phyloP scores from a whole-genome alignment of 2,329 filamentous ascomycete species.

The Colletotrichum neosansevieriae region DNA sequence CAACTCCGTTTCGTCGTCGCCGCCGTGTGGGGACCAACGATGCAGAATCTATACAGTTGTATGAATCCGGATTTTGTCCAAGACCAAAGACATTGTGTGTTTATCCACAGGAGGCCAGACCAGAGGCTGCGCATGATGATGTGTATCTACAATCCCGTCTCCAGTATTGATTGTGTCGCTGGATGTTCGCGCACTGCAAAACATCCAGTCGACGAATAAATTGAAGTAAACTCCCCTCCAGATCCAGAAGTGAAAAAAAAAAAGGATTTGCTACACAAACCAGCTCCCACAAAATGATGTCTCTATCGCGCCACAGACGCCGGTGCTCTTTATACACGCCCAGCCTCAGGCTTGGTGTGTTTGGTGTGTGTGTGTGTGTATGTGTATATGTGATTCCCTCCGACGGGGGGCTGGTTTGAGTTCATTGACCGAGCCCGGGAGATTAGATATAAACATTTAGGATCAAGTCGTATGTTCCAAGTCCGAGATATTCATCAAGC shows the following conservation, averaged over 20 bases:
- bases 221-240: not conserved
- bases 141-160: conserved; percentile 17
- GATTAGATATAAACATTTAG: conserved; percentile 41
- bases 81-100: conserved; percentile 13
- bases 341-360: conserved; percentile 14
- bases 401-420: conserved; percentile 8
- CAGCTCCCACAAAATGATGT: conserved; percentile 27
- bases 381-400: conserved; percentile 26
- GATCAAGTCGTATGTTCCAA: conserved; percentile 39
- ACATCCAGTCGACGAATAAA: conserved; percentile 9
- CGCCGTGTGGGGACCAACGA: not conserved
- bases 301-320: conserved; percentile 39
- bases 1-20: conserved; percentile 5
- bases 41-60: conserved; percentile 7
- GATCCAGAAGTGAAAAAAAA: not conserved
- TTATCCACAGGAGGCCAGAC: conserved; percentile 6
- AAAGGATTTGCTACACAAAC: conserved; percentile 33
- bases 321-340: conserved; percentile 39
- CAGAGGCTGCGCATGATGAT: not conserved
- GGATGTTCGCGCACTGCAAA: conserved; percentile 36
- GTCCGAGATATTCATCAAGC: conserved; percentile 37
- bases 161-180: not conserved
- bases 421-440: conserved; percentile 22
- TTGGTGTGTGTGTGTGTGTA: conserved; percentile 19
- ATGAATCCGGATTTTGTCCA: not conserved